A percentile compares a stretch with the other conserved stretches of the same genome.
phyloP scores from a whole-genome alignment of 2,329 filamentous ascomycete species.

The Neonectria punicea region DNA sequence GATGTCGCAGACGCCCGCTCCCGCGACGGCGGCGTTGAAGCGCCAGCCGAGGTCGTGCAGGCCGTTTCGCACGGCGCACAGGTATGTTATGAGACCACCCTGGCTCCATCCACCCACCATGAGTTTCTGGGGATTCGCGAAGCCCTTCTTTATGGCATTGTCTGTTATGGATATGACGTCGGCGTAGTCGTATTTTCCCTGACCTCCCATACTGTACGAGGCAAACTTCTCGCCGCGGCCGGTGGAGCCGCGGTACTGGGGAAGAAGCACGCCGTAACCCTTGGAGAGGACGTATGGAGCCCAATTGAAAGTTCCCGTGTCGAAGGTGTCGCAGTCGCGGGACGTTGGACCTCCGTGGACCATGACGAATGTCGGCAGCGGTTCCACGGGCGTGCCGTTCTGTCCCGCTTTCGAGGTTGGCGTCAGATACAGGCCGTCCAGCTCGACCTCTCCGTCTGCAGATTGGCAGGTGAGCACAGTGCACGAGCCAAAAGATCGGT shows the following conservation, averaged over 20 bases:
- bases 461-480: conserved; percentile 24
- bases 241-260: conserved; percentile 52
- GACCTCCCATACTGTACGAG: conserved; percentile 40
- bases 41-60: conserved; percentile 46
- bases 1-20: conserved; percentile 50
- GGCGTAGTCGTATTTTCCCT: conserved; percentile 49
- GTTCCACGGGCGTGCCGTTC: background rate
- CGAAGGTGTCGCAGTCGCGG: conserved; percentile 39
- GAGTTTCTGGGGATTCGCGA: conserved; percentile 45
- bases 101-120: conserved; percentile 52
- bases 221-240: conserved; percentile 48
- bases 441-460: conserved; percentile 22
- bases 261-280: conserved; percentile 51
- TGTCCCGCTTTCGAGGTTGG: background rate
- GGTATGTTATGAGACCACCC: conserved; percentile 52
- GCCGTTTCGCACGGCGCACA: conserved; percentile 50
- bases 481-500: conserved; percentile 12
- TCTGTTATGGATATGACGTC: conserved; percentile 50
- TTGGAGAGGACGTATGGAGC: conserved; percentile 45
- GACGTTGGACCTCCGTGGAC: conserved; percentile 28
- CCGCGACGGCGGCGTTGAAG: conserved; percentile 49
- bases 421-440: conserved; percentile 25
- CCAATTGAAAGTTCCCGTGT: conserved; percentile 40
- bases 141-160: conserved; percentile 45
- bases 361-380: conserved; percentile 26